A percentile compares a stretch with the other conserved stretches of the same genome.
These are phyloP conservation scores for Solanum rostratum DNA, from an alignment of 257 asterid genomes.

Conservation along the genomic window DNA sequence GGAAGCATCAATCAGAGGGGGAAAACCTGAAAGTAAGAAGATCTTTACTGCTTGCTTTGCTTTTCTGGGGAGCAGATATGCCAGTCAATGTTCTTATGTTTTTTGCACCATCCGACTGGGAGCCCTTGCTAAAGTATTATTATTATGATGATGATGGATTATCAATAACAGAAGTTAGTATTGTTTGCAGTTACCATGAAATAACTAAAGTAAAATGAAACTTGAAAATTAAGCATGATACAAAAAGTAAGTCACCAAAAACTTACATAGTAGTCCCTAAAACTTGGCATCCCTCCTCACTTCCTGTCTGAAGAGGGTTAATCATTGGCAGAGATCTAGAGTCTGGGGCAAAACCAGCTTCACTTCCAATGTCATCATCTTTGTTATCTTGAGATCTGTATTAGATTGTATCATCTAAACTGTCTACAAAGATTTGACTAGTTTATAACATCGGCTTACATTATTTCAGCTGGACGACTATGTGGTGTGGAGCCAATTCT, in stretches of 20 bases:
- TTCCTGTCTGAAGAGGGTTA: constrained; percentile 26
- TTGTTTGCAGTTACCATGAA: background rate
- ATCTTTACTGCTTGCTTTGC: constrained; percentile 13
- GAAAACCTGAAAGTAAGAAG: constrained; percentile 30
- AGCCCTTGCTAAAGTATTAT: constrained; percentile 11
- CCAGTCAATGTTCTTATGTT: constrained; percentile 6
- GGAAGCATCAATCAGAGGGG: constrained; percentile 4
- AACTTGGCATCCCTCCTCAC: constrained; percentile 26
- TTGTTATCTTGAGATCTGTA: constrained; percentile 19
- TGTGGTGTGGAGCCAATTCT: constrained; percentile 21
- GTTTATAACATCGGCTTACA: constrained; percentile 13
- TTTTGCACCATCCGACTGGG: constrained; percentile 8
- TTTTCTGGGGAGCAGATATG: constrained; percentile 16
- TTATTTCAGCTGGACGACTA: constrained; percentile 24
- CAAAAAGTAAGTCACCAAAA: background rate
- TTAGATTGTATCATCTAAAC: constrained; percentile 9
- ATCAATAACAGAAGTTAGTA: background rate
- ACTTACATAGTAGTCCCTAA: constrained; percentile 27
- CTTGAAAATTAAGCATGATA: background rate
- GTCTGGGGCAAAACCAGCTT: constrained; percentile 25
- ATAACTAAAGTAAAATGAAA: background rate
- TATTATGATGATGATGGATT: background rate
- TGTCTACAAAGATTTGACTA: background rate
- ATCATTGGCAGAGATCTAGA: constrained; percentile 20
- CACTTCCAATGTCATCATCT: constrained; percentile 17